These are phyloP conservation scores for Aegilops tauschii DNA, from an alignment of 176 grass and related monocot species.

Conservation along the genomic window DNA sequence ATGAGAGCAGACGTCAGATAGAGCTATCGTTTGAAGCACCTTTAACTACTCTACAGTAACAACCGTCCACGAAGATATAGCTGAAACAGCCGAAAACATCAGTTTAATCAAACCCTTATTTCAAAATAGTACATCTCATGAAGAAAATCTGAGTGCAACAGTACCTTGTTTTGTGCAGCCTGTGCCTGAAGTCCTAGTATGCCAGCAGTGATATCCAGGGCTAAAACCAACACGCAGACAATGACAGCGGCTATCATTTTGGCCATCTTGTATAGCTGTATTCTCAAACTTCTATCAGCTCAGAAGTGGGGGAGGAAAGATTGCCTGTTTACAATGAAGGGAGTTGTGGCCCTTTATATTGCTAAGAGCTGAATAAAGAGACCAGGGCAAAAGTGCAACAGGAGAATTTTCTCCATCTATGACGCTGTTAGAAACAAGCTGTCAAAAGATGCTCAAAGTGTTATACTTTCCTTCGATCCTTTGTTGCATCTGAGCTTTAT, in stretches of 20 bases:
- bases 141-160: background rate
- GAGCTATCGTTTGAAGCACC: background rate
- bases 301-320: slow-evolving; percentile 32
- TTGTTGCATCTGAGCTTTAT: slow-evolving; percentile 50
- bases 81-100: background rate
- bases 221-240: slow-evolving; percentile 74
- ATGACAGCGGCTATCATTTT: slow-evolving; percentile 43
- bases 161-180: slow-evolving; percentile 84
- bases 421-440: slow-evolving; percentile 53
- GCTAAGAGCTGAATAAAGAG: slow-evolving; percentile 37
- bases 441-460: slow-evolving; percentile 64
- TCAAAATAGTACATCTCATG: background rate
- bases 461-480: slow-evolving; percentile 57
- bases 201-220: slow-evolving; percentile 79
- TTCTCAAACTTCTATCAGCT: slow-evolving; percentile 25
- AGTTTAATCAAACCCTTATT: background rate
- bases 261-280: slow-evolving; percentile 31
- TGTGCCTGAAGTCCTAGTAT: slow-evolving; percentile 88
- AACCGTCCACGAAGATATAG: background rate
- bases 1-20: background rate
- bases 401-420: slow-evolving; percentile 44
- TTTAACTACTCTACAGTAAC: background rate
- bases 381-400: slow-evolving; percentile 26
- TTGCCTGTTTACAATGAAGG: slow-evolving; percentile 28
- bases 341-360: slow-evolving; percentile 38